Evolutionary conservation across 805 yeast genomes (phyloP).

Genomic region (Barnettozyma vustinii): DNA sequence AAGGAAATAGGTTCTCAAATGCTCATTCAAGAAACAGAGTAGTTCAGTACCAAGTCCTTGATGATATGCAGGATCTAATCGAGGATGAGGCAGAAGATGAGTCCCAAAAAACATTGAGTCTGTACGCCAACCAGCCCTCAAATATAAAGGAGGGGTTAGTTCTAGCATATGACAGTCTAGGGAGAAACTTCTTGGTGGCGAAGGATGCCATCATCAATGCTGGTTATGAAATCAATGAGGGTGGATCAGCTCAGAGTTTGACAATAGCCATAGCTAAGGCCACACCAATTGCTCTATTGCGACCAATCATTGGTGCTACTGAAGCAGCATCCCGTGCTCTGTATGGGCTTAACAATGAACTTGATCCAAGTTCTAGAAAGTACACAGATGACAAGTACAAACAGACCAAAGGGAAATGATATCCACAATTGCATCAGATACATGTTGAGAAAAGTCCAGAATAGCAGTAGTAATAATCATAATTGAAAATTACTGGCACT

Average conservation of each 20-base stretch:
- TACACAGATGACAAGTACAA: constrained; percentile 67
- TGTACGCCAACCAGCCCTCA: constrained; percentile 81
- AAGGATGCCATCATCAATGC: constrained; percentile 56
- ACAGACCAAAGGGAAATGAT: constrained; percentile 10
- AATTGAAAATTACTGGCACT: too few species aligned
- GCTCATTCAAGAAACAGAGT: not conserved
- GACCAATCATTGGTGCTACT: constrained; percentile 90
- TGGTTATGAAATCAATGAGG: constrained; percentile 55
- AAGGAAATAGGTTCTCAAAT: not conserved
- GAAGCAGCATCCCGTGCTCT: constrained; percentile 81
- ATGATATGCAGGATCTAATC: constrained; percentile 6
- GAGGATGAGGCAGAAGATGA: constrained; percentile 22
- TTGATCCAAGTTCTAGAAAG: constrained; percentile 58
- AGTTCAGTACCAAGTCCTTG: not conserved
- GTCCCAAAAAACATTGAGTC: constrained; percentile 47
- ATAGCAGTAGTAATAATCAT: too few species aligned
- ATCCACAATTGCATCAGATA: not conserved
- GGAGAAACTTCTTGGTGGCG: constrained; percentile 61
- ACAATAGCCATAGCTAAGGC: constrained; percentile 63
- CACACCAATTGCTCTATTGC: constrained; percentile 71
- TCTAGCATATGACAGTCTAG: constrained; percentile 70
- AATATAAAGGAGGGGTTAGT: constrained; percentile 65
- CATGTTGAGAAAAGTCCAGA: too few species aligned
- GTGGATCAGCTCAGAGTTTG: constrained; percentile 62
- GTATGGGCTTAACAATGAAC: constrained; percentile 76